Evolutionary conservation across 306 rosid genomes (phyloP), one percentile per base, ranked within the genome.

Genomic region (Cicer cuneatum): DNA sequence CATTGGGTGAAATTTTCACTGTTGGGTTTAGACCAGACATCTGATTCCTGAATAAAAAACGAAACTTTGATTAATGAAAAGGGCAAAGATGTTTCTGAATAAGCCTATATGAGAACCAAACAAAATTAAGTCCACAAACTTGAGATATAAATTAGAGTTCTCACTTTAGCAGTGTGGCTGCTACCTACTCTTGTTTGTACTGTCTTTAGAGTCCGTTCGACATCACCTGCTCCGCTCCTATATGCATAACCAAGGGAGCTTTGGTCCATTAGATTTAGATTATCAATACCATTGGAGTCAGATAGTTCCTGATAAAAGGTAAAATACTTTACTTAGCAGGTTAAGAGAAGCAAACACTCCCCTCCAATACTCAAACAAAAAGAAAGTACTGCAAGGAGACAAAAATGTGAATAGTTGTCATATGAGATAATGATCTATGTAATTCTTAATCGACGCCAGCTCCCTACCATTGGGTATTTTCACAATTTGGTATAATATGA

Each of bases 1-100:
- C 99, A 94, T 48, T 85, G 90, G 73, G 88, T 86, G 83, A 87
- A 92, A 74, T 92, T 90, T 72, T 85, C 90, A 37, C 86, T 87
- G 88, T 85, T 49, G 51, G 90, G 89, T 78, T 80, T 81, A 75
- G 83, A 78, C 99, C 99, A 94, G 80, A 90, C 71, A 58, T 79
- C 88, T 68, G 87, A 82, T 63, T 60, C 83, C 99, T 90, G 84
- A 89, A 87, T 64, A 79, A 86, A 69, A 84, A 82, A 58, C n/a
- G 35, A 40, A 84, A 82, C 66, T 49, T 83, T 66, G 53, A 80
- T 39, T 57, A 75, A 77, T 66, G 49, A 62, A 76, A 65, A 78
- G 15, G 15, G 59, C 1, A 74, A 35, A 56, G 33, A 73, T 53
- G 71, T 42, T 33, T 58, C 18, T 43, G 12, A 19, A 48, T 24